phyloP scores from a whole-genome alignment of 1,284 basidiomycete species.

The Irpex sp. region DNA sequence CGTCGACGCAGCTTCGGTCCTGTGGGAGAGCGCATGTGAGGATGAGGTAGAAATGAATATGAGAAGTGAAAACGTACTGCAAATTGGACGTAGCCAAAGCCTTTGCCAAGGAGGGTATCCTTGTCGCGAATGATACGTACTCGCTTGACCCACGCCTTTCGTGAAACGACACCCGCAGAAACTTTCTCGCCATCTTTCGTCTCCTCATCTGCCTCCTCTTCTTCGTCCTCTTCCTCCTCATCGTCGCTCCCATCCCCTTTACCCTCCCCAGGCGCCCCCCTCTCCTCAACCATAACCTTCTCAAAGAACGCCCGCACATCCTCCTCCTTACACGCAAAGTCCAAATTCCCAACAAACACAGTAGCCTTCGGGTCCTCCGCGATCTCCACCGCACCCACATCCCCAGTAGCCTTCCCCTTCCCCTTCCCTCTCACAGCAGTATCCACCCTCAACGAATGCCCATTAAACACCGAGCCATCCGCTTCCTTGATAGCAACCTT shows the following conservation, averaged over 20 bases:
- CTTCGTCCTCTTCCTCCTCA: conserved; percentile 20
- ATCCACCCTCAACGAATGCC: conserved; percentile 73
- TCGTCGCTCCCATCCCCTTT: conserved; percentile 24
- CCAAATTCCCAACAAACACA: conserved; percentile 89
- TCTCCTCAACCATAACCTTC: conserved; percentile 67
- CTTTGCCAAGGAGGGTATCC: conserved; percentile 95
- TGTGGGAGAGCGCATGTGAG: too few relatives aligned
- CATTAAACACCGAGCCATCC: conserved; percentile 74
- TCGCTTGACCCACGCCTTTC: conserved; percentile 67
- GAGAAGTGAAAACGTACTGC: conserved; percentile 37
- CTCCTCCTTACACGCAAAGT: conserved; percentile 90
- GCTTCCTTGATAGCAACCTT: conserved; percentile 52
- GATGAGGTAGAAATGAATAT: conserved; percentile 1
- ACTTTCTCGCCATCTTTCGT: conserved; percentile 4
- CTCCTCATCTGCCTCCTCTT: conserved; percentile 19
- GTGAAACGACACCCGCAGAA: conserved; percentile 18
- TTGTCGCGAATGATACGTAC: conserved; percentile 89
- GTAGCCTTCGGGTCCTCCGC: conserved; percentile 72
- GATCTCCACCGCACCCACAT: conserved; percentile 21
- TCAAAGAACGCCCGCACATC: conserved; percentile 88
- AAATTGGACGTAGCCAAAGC: conserved; percentile 93
- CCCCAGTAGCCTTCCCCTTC: conserved; percentile 24
- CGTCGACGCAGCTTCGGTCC: conserved; percentile 88
- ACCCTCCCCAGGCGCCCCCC: conserved; percentile 44
- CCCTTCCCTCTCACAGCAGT: conserved; percentile 36